Conservation (phyloP, 2,329 filamentous ascomycete species). For the Penicillium crustosum region DNA sequence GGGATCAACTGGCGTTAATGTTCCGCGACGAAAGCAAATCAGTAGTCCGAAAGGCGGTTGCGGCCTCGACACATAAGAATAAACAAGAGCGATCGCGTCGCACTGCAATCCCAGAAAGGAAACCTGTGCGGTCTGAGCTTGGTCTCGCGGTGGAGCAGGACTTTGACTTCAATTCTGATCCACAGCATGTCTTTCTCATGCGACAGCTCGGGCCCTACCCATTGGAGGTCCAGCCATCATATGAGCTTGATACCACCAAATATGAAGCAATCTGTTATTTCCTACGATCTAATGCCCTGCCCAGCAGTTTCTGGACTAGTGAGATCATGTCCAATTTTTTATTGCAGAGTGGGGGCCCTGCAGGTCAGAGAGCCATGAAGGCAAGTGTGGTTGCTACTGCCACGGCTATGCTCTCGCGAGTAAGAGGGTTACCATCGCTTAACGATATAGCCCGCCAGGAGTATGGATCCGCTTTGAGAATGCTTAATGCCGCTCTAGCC, state of each 20-base stretch:
- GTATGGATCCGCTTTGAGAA: slow-evolving; percentile 56
- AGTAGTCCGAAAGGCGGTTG: slow-evolving; percentile 57
- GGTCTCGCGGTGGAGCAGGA: slow-evolving; percentile 8
- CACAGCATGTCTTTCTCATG: slow-evolving; percentile 17
- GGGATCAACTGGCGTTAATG: slow-evolving; percentile 64
- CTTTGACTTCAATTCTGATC: slow-evolving; percentile 23
- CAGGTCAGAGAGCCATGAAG: slow-evolving; percentile 35
- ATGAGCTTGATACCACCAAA: slow-evolving; percentile 23
- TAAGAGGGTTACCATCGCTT: slow-evolving; percentile 50
- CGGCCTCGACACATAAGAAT: slow-evolving; percentile 32
- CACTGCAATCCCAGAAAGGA: slow-evolving; percentile 30
- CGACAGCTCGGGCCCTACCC: slow-evolving; percentile 17
- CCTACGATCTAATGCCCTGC: slow-evolving; percentile 36
- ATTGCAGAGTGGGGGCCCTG: slow-evolving; percentile 16
- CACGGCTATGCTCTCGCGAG: slow-evolving; percentile 58
- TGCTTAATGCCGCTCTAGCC: slow-evolving; percentile 37
- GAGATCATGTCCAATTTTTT: slow-evolving; percentile 27
- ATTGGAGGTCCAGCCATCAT: slow-evolving; percentile 27
- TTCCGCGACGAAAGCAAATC: slow-evolving; percentile 66
- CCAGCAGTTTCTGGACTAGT: slow-evolving; percentile 28
- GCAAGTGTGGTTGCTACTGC: slow-evolving; percentile 59
- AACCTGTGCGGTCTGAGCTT: slow-evolving; percentile 9
- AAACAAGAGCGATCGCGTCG: slow-evolving; percentile 22
- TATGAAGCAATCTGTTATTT: slow-evolving; percentile 41
- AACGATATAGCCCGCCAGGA: slow-evolving; percentile 51